Evolutionary conservation across 139 green algal species (phyloP), one percentile per base, ranked within the genome.

Genomic region (Haematococcus lacustris): DNA sequence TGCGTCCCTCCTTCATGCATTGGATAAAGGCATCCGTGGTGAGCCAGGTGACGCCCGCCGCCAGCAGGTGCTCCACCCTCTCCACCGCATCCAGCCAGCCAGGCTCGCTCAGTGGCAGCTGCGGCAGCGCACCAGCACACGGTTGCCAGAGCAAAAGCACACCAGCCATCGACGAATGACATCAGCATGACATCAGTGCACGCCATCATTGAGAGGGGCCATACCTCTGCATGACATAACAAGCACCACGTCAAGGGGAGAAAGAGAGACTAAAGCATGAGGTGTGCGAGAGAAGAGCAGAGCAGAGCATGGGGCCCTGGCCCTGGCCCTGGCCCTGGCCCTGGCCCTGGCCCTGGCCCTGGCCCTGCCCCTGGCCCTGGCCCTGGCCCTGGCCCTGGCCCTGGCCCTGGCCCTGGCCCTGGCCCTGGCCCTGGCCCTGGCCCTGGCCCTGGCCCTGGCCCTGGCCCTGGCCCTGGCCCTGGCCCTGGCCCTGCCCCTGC

Each of bases 81-180:
- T 69, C 63, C 25, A 30, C 4, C 2, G 63, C 63, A 13, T 25
- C 21, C 3, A 37, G 25, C 25, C 50, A 21, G 17, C 38, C 21
- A 7, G 63, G 63, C 2, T 69, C 63, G 35, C 30, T 69, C 35
- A 69, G 63, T 6, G 63, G 63, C 35, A 69, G 38, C 63, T 69
- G 63, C 63, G 35, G 35, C 7, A 32, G 30, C 4, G 3, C 4
- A 17, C 21, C 4, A 66, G n/a, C n/a, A n/a, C n/a, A n/a, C n/a
- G n/a, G n/a, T n/a, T n/a, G n/a, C n/a, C n/a, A n/a, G n/a, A n/a
- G n/a, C n/a, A n/a, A n/a, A n/a, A n/a, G n/a, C n/a, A n/a, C n/a
- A n/a, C n/a, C n/a, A n/a, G n/a, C n/a, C n/a, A n/a, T n/a, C 47
- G 21, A 57, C 21, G 47, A 57, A 57, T 57, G 47, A 21, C 13